Evolutionary conservation across 2,329 filamentous ascomycete genomes (phyloP), one percentile per base, ranked within the genome.

Genomic region (Scleromitrula shiraiana): DNA sequence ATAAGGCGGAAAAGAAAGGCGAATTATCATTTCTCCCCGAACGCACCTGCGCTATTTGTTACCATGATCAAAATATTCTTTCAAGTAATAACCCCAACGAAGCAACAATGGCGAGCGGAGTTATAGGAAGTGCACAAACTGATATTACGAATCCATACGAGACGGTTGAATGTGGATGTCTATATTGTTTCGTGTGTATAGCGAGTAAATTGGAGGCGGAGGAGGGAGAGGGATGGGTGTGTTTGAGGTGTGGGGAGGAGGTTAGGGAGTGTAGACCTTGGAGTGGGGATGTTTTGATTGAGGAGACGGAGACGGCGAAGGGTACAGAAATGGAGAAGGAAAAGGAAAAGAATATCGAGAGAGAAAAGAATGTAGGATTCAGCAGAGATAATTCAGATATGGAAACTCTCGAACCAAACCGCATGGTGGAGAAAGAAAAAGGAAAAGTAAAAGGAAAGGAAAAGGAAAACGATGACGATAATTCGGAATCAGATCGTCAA

Each of bases 101-200:
- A 56, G 81, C 84, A 1, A 78, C 81, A 1, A 77, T 82, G 36
- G 69, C 62, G 2, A 78, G 82, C 4, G 82, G 90, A 12, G 84
- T 95, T 9, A 76, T 94, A 35, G 91, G 90, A 15, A 94, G 86
- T 15, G 86, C 88, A 6, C 85, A 89, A 55, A 96, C 90, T 0
- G 93, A 97, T 60, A 83, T 97, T 53, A 96, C 91, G 4, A 98
- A 97, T 64, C 90, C 93, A 0, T 98, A 98, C 64, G 88, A 95
- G 68, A 80, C 89, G 0, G 78, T 90, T 2, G 83, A 88, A 0
- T 98, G 93, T 60, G 85, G 85, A 0, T 95, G 90, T 65, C 75
- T 96, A 50, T 98, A 97, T 69, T 98, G 93, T 67, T 98, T 94
- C 63, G 88, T 95, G 15, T 98, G 93, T 62, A 68, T 97, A n/a